phyloP scores from a whole-genome alignment of 495 filamentous ascomycete genomes.

The Aspergillus kassunensis region DNA sequence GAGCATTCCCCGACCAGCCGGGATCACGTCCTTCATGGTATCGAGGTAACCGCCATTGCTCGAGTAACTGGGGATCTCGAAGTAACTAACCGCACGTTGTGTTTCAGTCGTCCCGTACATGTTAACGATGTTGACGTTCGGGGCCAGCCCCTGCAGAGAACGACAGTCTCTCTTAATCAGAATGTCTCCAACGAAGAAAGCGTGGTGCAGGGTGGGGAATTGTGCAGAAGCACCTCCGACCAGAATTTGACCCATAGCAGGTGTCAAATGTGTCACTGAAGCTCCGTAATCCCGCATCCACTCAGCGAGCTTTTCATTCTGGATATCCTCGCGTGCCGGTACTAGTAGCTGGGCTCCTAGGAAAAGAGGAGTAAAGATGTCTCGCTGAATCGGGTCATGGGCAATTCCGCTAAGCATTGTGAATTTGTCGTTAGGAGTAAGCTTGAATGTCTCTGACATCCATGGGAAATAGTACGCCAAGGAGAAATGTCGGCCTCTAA shows the following conservation, averaged over 20 bases:
- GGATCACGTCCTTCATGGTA: slow-evolving; percentile 72
- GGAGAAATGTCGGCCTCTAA: slow-evolving; percentile 82
- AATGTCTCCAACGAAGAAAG: slow-evolving; percentile 93
- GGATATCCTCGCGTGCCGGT: slow-evolving; percentile 79
- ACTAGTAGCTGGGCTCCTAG: slow-evolving; percentile 78
- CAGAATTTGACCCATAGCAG: slow-evolving; percentile 92
- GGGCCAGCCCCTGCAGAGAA: slow-evolving; percentile 70
- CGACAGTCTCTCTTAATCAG: slow-evolving; percentile 83
- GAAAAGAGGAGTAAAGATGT: slow-evolving; percentile 94
- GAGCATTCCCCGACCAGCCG: slow-evolving; percentile 85
- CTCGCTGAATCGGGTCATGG: slow-evolving; percentile 87
- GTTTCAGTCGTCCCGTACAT: slow-evolving; percentile 95
- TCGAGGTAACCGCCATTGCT: slow-evolving; percentile 66
- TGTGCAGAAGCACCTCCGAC: slow-evolving; percentile 76
- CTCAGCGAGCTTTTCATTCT: slow-evolving; percentile 81
- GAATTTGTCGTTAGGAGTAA: slow-evolving; percentile 72
- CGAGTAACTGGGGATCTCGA: slow-evolving; percentile 68
- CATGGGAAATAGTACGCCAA: slow-evolving; percentile 85
- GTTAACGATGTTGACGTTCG: slow-evolving; percentile 77
- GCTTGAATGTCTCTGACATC: slow-evolving; percentile 82
- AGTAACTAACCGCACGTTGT: slow-evolving; percentile 82
- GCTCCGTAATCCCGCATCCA: slow-evolving; percentile 81
- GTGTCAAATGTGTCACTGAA: slow-evolving; percentile 88
- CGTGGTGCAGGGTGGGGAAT: slow-evolving; percentile 73
- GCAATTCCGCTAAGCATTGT: slow-evolving; percentile 80